phyloP scores from a whole-genome alignment of 1,284 basidiomycete species.

The Ustilago trichophora region DNA sequence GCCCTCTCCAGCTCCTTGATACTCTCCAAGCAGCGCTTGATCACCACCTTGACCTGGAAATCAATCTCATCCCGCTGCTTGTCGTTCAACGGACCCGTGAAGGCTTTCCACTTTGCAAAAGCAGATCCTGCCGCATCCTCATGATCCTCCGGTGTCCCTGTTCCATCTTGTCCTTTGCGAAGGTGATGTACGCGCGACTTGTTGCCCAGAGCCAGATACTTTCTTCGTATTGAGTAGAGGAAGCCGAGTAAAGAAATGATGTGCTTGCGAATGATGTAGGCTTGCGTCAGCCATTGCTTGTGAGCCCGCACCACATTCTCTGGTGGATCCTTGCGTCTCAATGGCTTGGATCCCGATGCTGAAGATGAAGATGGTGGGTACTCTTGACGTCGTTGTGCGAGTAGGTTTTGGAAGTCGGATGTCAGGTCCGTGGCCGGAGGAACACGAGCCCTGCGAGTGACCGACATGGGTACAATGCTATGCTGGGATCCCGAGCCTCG shows the following conservation, averaged over 20 bases:
- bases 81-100: slow-evolving; percentile 76
- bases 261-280: slow-evolving; percentile 46
- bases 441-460: slow-evolving; percentile 11
- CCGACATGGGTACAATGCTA: slow-evolving; percentile 17
- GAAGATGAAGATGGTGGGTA: slow-evolving; percentile 34
- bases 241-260: slow-evolving; percentile 49
- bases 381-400: slow-evolving; percentile 21
- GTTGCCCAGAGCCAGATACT: slow-evolving; percentile 44
- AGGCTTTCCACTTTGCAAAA: slow-evolving; percentile 66
- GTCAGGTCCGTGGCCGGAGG: slow-evolving; percentile 39
- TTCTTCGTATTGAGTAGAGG: slow-evolving; percentile 48
- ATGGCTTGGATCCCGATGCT: slow-evolving; percentile 10
- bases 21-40: slow-evolving; percentile 81
- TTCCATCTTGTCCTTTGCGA: slow-evolving; percentile 14
- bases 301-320: slow-evolving; percentile 36
- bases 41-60: slow-evolving; percentile 81
- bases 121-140: slow-evolving; percentile 19
- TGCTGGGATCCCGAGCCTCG: too few species aligned
- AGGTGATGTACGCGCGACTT: slow-evolving; percentile 22
- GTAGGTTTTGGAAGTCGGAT: slow-evolving; percentile 27
- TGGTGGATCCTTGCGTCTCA: slow-evolving; percentile 36
- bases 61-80: slow-evolving; percentile 90
- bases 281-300: slow-evolving; percentile 44
- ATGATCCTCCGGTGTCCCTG: slow-evolving; percentile 18
- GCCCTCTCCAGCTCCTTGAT: slow-evolving; percentile 84